Percentiles rank a stretch among this genome's conserved stretches.
Conservation (phyloP, 352 stramenopile species). For the Globisporangium splendens region DNA sequence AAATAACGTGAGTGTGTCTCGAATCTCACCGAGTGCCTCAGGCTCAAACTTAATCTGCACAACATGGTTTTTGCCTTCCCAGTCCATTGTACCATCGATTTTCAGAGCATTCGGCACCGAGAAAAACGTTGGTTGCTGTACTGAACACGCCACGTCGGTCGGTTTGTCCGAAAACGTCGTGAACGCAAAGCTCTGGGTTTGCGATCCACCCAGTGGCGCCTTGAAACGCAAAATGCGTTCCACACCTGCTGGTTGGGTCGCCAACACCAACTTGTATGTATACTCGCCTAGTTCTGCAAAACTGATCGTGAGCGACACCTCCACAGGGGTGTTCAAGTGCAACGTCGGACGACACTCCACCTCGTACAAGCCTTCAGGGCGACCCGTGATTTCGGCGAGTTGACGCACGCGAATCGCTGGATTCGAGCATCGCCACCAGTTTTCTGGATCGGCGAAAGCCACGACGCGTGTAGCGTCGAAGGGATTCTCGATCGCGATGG, state of each 20-base stretch:
- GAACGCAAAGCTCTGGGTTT: slow-evolving; percentile 83
- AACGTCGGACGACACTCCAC: slow-evolving; percentile 88
- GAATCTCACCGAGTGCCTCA: slow-evolving; percentile 81
- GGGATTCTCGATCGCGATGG: slow-evolving; percentile 90
- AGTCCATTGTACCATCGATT: slow-evolving; percentile 52
- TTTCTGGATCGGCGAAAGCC: slow-evolving; percentile 49
- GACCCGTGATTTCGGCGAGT: slow-evolving; percentile 63
- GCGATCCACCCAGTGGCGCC: slow-evolving; percentile 65
- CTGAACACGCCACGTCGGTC: slow-evolving; percentile 48
- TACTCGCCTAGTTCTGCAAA: slow-evolving; percentile 88
- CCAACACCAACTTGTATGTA: slow-evolving; percentile 78
- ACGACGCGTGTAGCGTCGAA: slow-evolving; percentile 49
- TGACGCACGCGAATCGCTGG: slow-evolving; percentile 67
- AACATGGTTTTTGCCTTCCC: slow-evolving; percentile 65
- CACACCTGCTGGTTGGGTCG: slow-evolving; percentile 61
- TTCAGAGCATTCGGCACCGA: slow-evolving; percentile 41
- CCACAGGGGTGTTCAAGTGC: slow-evolving; percentile 30
- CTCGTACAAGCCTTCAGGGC: slow-evolving; percentile 82
- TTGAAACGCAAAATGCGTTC: slow-evolving; percentile 83
- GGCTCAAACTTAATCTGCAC: slow-evolving; percentile 88
- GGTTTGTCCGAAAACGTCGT: slow-evolving; percentile 38
- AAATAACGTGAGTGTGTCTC: slow-evolving; percentile 67
- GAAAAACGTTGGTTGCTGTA: slow-evolving; percentile 71
- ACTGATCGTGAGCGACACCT: slow-evolving; percentile 66
- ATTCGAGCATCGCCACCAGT: slow-evolving; percentile 84